These are phyloP conservation scores for Apocynum venetum DNA, from an alignment of 257 asterid species.

Conservation along the genomic window DNA sequence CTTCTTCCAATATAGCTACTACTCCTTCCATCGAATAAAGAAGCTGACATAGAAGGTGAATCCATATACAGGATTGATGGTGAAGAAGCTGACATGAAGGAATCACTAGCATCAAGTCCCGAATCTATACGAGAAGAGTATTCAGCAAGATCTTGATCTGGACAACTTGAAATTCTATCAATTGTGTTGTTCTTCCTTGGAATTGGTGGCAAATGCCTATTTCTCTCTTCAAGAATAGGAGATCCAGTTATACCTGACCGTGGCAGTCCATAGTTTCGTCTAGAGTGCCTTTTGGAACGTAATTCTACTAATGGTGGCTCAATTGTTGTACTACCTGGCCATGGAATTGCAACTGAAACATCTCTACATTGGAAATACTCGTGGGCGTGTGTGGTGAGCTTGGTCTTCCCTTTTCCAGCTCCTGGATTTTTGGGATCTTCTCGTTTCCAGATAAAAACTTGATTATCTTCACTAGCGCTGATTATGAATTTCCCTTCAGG, in stretches of 20 bases:
- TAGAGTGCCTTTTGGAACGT: constrained; percentile 66
- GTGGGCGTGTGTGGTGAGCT: constrained; percentile 34
- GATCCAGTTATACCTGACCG: constrained; percentile 19
- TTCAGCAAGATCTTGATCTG: constrained; percentile 45
- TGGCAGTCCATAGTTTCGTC: constrained; percentile 34
- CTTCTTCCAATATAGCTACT: constrained; percentile 23
- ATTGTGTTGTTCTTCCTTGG: constrained; percentile 37
- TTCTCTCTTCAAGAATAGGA: constrained; percentile 43
- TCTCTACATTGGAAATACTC: constrained; percentile 85
- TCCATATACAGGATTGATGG: constrained; percentile 33
- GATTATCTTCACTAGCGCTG: constrained; percentile 87
- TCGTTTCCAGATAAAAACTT: constrained; percentile 73
- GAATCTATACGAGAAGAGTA: constrained; percentile 44
- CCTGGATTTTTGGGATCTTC: constrained; percentile 38
- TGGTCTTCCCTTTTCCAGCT: constrained; percentile 37
- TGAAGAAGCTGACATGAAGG: constrained; percentile 34
- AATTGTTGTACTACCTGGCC: constrained; percentile 54
- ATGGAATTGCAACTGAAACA: constrained; percentile 71
- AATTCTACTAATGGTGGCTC: constrained; percentile 68
- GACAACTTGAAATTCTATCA: constrained; percentile 30
- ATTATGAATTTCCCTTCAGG: constrained; percentile 67
- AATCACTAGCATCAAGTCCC: constrained; percentile 49
- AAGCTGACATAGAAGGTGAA: constrained; percentile 47
- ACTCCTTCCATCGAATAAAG: constrained; percentile 28
- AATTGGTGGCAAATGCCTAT: constrained; percentile 62